Evolutionary conservation across 352 stramenopile species (phyloP), one percentile per base, ranked within the genome.

Genomic region (Globisporangium barbulae): DNA sequence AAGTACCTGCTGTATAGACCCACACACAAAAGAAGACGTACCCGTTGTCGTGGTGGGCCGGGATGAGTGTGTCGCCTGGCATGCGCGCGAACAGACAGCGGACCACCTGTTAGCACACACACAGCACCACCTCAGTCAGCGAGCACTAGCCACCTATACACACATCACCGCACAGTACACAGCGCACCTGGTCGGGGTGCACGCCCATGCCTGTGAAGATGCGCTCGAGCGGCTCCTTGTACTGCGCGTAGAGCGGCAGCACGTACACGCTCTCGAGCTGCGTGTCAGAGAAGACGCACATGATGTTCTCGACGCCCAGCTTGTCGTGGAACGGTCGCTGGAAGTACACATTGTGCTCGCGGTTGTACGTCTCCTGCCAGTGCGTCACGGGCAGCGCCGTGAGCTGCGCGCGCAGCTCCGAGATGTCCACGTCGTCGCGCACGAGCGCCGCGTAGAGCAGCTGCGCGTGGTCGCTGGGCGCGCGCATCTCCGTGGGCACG

Each of bases 231-330:
- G 69, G 65, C 25, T 41, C 49, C 5, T 47, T 53, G 69, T 79
- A 90, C 1, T 68, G 59, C 53, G 84, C 78, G 65, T 90, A 97
- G 70, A 88, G 97, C 15, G 97, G 97, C 48, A 99, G 74, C 39
- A 91, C 81, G 72, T 96, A 98, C 25, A 97, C 88, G 39, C 81
- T 81, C 63, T 95, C 82, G 21, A 98, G 72, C 74, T 98, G 98
- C 70, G 98, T 97, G 79, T 99, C 96, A 63, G 87, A 98, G 79
- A 98, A 99, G 15, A 98, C 73, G 41, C 98, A 89, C 45, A 98
- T 89, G 65, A 98, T 96, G 74, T 98, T 98, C 65, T 90, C 82
- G 54, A 99, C 97, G 52, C 97, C 97, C 76, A 97, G 97, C 57
- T 79, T 81, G 82, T 99, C 97, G 74, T 99, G 97, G 53, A 90